Conservation (phyloP, 768 basidiomycete genomes). For the Gyrodon lividus region DNA sequence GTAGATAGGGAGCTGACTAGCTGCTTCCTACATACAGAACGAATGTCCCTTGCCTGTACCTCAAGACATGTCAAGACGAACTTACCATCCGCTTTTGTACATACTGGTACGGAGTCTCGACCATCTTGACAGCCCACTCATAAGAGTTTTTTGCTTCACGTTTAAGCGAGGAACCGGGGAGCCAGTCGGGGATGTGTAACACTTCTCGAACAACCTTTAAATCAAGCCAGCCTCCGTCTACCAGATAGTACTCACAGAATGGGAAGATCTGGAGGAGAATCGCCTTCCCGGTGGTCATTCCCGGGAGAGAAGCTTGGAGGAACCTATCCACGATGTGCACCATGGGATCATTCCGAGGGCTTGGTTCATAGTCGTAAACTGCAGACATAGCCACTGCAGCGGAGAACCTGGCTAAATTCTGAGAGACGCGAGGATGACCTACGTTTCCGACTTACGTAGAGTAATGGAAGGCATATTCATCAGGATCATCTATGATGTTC, state of each 20-base stretch:
- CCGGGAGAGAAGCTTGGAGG: slow-evolving; percentile 2
- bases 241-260: slow-evolving; percentile 10
- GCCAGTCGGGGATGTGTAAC: slow-evolving; percentile 29
- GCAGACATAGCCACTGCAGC: background rate
- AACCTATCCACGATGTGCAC: slow-evolving; percentile 14
- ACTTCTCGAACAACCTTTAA: slow-evolving; percentile 1
- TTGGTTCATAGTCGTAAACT: slow-evolving; percentile 4
- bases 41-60: background rate
- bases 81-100: slow-evolving; percentile 19
- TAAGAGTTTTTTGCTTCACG: slow-evolving; percentile 22
- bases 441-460: background rate
- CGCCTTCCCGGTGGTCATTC: slow-evolving; percentile 13
- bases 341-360: slow-evolving; percentile 12
- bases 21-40: slow-evolving; percentile 3
- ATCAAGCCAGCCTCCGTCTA: too few relatives aligned
- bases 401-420: background rate
- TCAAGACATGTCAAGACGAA: background rate
- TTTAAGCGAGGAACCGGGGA: slow-evolving; percentile 40
- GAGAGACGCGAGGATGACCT: background rate
- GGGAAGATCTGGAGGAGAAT: slow-evolving; percentile 14
- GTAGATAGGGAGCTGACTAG: slow-evolving; percentile 1
- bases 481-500: slow-evolving; percentile 6
- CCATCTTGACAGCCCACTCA: background rate
- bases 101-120: slow-evolving; percentile 22
- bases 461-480: background rate